Evolutionary conservation across 441 rosid genomes (phyloP).

Genomic region (Jatropha podagrica): DNA sequence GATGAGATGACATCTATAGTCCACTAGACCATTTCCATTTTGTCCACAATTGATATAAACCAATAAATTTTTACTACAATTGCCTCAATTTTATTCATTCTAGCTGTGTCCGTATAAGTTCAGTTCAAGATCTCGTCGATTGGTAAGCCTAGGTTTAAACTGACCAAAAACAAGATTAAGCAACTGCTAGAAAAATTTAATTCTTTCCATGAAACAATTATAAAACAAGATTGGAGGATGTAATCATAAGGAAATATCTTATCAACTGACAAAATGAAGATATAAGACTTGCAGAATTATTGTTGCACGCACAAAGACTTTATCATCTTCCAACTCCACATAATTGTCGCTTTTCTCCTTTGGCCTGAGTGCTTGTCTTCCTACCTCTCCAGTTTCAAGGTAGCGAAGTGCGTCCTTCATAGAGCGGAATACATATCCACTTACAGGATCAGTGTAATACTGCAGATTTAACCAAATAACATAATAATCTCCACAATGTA

Average conservation of each 20-base stretch:
- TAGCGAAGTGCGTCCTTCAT: slow-evolving; percentile 75
- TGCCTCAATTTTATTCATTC: neutral
- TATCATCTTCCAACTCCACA: slow-evolving; percentile 45
- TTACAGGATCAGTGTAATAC: slow-evolving; percentile 77
- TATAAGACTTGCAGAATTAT: slow-evolving; percentile 8
- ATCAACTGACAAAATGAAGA: slow-evolving; percentile 9
- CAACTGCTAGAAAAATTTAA: neutral
- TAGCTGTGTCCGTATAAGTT: neutral
- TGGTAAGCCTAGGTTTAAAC: neutral
- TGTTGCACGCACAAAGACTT: slow-evolving; percentile 44
- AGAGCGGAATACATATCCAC: slow-evolving; percentile 74
- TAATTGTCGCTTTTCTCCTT: slow-evolving; percentile 39
- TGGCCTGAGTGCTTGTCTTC: slow-evolving; percentile 57
- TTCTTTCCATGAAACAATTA: neutral
- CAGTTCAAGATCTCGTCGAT: neutral
- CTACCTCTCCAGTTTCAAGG: slow-evolving; percentile 61
- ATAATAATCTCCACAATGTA: slow-evolving; percentile 13
- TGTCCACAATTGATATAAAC: neutral
- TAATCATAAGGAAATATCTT: slow-evolving; percentile 7
- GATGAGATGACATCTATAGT: no score
- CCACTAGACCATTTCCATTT: neutral
- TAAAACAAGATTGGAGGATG: neutral
- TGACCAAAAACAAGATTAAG: neutral
- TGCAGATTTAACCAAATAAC: slow-evolving; percentile 33
- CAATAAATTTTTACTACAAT: neutral